A percentile compares a stretch with the other conserved stretches of the same genome.
phyloP scores from a whole-genome alignment of 352 stramenopile species.

The Phytopythium litorale region DNA sequence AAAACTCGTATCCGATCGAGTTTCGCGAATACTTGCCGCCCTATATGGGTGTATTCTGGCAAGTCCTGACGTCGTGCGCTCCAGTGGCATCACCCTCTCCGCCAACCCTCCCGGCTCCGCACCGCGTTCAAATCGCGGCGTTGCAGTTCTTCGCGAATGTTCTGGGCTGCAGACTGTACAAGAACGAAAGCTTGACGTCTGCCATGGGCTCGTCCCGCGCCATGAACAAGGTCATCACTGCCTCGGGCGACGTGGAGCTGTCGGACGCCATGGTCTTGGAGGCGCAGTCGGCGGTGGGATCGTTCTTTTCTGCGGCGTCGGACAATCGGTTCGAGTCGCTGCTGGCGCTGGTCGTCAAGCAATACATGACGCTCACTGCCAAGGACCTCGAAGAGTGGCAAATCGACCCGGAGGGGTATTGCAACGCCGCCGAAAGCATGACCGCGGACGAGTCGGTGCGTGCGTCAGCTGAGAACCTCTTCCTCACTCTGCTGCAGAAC shows the following conservation, averaged over 20 bases:
- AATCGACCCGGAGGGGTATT: slow-evolving; percentile 62
- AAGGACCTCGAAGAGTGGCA: slow-evolving; percentile 72
- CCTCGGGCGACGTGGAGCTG: slow-evolving; percentile 64
- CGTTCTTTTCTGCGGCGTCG: slow-evolving; percentile 39
- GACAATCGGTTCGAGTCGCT: slow-evolving; percentile 48
- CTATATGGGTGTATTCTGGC: slow-evolving; percentile 70
- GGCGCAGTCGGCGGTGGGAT: slow-evolving; percentile 43
- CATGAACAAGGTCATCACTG: slow-evolving; percentile 79
- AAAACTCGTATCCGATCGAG: slow-evolving; percentile 82
- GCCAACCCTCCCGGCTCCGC: slow-evolving; percentile 13
- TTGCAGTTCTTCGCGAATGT: slow-evolving; percentile 84
- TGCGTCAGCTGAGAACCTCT: slow-evolving; percentile 76
- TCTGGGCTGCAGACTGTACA: slow-evolving; percentile 77
- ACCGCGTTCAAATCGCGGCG: slow-evolving; percentile 60
- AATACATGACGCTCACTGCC: slow-evolving; percentile 60
- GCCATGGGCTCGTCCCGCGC: slow-evolving; percentile 35
- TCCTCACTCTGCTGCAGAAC: slow-evolving; percentile 77
- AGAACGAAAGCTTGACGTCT: slow-evolving; percentile 53
- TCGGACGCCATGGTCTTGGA: slow-evolving; percentile 78
- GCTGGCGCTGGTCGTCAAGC: slow-evolving; percentile 68
- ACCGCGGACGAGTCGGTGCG: slow-evolving; percentile 80
- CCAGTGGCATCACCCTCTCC: not conserved
- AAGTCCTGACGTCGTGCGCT: slow-evolving; percentile 31
- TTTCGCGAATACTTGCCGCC: slow-evolving; percentile 73
- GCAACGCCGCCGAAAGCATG: slow-evolving; percentile 63